Base-by-base conservation (phyloP, 1,139 yeast species). In the Yamadazyma dendronema region DNA sequence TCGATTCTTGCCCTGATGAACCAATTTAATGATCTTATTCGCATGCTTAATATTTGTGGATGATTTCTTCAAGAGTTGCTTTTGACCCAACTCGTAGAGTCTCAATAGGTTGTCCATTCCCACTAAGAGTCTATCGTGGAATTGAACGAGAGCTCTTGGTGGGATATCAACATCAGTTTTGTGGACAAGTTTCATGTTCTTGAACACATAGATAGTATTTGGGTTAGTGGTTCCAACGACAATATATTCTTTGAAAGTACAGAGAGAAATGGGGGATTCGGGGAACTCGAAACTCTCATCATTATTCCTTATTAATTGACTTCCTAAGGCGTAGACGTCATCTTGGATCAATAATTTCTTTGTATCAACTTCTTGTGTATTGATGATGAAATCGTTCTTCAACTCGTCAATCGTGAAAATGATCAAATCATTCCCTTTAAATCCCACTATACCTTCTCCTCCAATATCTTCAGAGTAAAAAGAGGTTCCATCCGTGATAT, bases 31-130 rank as follows among this genome's bases (percentile, higher is more conserved):
- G 17, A 88, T 79, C 31, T 67, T 66, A 13, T 59, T 46, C 43
- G 74, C 36, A 43, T 57, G 64, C 3, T 61, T 66, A 31, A 70
- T 54, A 14, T 49, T 62, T 41, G 77, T 59, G 1, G 76, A 63
- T 0, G 83, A 67, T 53, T 87, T 87, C 37, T 84, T 73, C 37
- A 92, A 67, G 28, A 92, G 64, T 53, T 89, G 97, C 46, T 82
- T 84, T 48, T 73, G 72, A 1, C 98, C 98, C 26, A 89, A 47
- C 28, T 83, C 94, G 54, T 75, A 89, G 6, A 87, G 50, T 15
- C 88, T 64, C 22, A 92, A 49, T 23, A 61, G 58, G 34, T 73
- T 69, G 0, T 72, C 74, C 38, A 77, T 52, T 0, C 87, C 94
- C 0, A 76, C 83, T 2, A 89, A 57, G 2, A 89, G 55, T 44